Conservation (phyloP, 2,329 filamentous ascomycete species). For the Claviceps digitariae region DNA sequence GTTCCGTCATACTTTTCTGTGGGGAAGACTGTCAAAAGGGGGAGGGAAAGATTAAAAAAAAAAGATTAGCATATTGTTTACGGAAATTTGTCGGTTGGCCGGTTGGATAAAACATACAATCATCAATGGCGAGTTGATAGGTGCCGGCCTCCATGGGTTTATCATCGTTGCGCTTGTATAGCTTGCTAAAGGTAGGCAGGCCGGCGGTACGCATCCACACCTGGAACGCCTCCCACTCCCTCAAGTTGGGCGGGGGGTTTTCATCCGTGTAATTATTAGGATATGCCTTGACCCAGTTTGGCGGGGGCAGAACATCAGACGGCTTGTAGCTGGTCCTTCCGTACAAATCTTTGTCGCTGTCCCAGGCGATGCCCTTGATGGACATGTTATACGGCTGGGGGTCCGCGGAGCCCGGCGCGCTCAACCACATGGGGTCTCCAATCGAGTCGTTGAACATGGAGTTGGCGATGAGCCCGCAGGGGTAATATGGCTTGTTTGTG, state of each 20-base stretch:
- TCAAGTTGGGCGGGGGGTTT: conserved; percentile 56
- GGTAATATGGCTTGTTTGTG: conserved; percentile 65
- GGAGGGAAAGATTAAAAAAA: neutral
- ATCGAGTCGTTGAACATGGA: conserved; percentile 96
- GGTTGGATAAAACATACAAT: conserved; percentile 47
- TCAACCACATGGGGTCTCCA: conserved; percentile 46
- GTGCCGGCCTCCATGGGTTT: conserved; percentile 52
- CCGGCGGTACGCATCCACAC: conserved; percentile 99
- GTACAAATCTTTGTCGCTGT: conserved; percentile 69
- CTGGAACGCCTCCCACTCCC: conserved; percentile 73
- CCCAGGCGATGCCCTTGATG: conserved; percentile 73
- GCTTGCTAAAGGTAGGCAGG: conserved; percentile 85
- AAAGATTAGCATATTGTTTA: neutral
- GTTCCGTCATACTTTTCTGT: conserved; percentile 68
- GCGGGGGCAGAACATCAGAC: conserved; percentile 61
- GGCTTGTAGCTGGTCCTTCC: conserved; percentile 52
- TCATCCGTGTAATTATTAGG: conserved; percentile 54
- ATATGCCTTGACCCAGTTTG: conserved; percentile 67
- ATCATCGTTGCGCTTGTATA: conserved; percentile 71
- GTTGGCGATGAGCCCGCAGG: conserved; percentile 92
- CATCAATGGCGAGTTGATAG: conserved; percentile 64
- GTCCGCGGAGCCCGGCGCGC: conserved; percentile 23
- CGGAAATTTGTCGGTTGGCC: too few species aligned
- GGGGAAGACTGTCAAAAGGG: conserved; percentile 52
- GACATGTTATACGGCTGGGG: conserved; percentile 58